Evolutionary conservation across 2,329 filamentous ascomycete species (phyloP), one percentile per base, ranked within the genome.

Genomic region (Monosporascus sp.): DNA sequence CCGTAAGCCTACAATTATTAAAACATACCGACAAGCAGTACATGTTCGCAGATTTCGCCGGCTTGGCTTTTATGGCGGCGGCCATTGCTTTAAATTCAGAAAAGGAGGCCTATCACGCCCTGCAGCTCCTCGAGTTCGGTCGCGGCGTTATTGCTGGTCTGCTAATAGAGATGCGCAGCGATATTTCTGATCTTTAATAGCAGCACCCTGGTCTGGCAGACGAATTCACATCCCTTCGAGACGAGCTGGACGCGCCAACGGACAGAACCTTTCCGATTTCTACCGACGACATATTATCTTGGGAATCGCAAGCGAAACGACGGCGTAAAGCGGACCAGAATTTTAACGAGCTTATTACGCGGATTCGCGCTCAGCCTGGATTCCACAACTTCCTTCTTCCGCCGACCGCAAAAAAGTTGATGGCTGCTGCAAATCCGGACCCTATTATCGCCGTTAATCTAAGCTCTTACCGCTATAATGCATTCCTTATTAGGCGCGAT

Each of bases 81-180:
- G 49, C 54, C 15, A 35, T 37, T 3, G 31, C 53, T 41, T 37
- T 63, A 3, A 47, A 60, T 20, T 49, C 52, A 8, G 52, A 48
- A 20, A 56, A 58, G 37, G 45, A 37, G 0, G 44, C 57, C 1
- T 11, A 27, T 18, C 39, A 38, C 6, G 63, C 60, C 1, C 27
- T 68, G 0, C 25, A 53, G 11, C 49, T 62, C 5, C 57, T 69
- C 5, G 65, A 69, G 47, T 53, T 52, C 1, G 65, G 65, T 8
- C 63, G 66, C 15, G 63, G 62, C 8, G 53, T 68, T 7, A 46
- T 68, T 24, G 57, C 60, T 5, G 54, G 52, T 18, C 55, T 57
- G 15, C 43, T 65, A 1, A 15, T 41, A 6, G 43, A 53, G 14
- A 31, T 51, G 11, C 37, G 31, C 9, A 38, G 39, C 0, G 51